Evolutionary conservation across 441 rosid species (phyloP), one percentile per base, ranked within the genome.

Genomic region (Codiaeum variegatum): DNA sequence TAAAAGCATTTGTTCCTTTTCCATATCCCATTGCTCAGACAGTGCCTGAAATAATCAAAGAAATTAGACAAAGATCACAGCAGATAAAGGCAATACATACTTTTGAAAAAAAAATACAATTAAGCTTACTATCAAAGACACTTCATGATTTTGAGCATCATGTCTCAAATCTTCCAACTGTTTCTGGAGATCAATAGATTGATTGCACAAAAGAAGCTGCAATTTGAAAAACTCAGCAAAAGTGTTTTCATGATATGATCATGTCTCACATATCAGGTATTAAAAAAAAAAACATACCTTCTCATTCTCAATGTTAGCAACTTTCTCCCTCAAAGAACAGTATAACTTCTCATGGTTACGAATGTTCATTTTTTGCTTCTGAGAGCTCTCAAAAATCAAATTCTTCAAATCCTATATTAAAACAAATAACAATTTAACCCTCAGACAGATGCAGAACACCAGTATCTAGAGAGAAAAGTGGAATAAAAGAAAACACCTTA

Each of bases 401-500:
- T 67, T 72, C 81, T 82, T 88, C 69, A 89, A 84, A 28, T 92
- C 94, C 98, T 94, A 87, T 78, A 75, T 51, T 73, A 66, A 8
- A 24, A 70, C 6, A 31, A 54, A 31, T 47, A 46, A 52, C 6
- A 63, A 73, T 70, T 67, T 61, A 78, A 73, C 62, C 70, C 11
- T 62, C 15, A 54, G 56, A 54, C 42, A 32, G 64, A 74, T 31
- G 71, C 6, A 60, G 31, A n/a, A 59, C 12, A 56, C 47, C 52
- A 73, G 52, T 29, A 34, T 65, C 40, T 36, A 29, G 15, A 29
- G 32, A 32, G 2, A 59, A 9, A 62, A 29, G 10, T 55, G 23
- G 26, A 19, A 62, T 36, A 6, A 24, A 44, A 67, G 47, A 15
- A 59, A 51, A 34, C 28, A 28, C n/a, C 21, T 34, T 16, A 38